Base-by-base conservation (phyloP, 2,329 filamentous ascomycete genomes). In the Fusarium marasasianum region DNA sequence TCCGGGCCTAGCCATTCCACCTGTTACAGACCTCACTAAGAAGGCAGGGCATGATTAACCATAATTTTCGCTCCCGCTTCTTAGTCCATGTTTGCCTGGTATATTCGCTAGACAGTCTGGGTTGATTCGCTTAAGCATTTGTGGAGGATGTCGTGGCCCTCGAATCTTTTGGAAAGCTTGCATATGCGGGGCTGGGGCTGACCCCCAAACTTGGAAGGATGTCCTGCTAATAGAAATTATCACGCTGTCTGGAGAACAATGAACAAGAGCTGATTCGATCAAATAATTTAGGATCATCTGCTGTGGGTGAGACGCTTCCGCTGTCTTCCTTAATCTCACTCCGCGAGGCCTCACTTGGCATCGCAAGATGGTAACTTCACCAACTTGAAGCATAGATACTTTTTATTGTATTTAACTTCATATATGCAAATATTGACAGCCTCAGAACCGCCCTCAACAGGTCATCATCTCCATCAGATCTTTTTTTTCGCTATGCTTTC, bases 241-340 rank as follows among this genome's bases (percentile, higher is more conserved):
- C 14, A 8, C 1, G 4, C 3, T 4, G 1, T 31, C 3, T n/a
- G 5, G 10, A 18, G 11, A 12, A 13, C 3, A 6, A 6, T 6
- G 33, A 15, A 8, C 29, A 31, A 8, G 11, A 50, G 5, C 29
- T 6, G 7, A 12, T n/a, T 17, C 3, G 2, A 50, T 2, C 7
- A n/a, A 31, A 4, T 0, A 48, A n/a, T 12, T 2, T 3, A 12
- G 13, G 9, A 48, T 15, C 13, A 8, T 29, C 18, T 15, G 9
- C 8, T 0, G 20, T 15, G 26, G 20, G 13, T 6, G 3, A 29
- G 8, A 14, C 26, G 9, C 26, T 29, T 11, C 9, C 9, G 18
- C 45, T 47, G 6, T 22, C 13, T 29, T 47, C 13, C 26, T 22
- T 10, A 3, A 29, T 20, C 2, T 5, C 20, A 15, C 8, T 4